Evolutionary conservation across 176 grass and related monocot species (phyloP), one percentile per base, ranked within the genome.

Genomic region (Oryza meyeriana): DNA sequence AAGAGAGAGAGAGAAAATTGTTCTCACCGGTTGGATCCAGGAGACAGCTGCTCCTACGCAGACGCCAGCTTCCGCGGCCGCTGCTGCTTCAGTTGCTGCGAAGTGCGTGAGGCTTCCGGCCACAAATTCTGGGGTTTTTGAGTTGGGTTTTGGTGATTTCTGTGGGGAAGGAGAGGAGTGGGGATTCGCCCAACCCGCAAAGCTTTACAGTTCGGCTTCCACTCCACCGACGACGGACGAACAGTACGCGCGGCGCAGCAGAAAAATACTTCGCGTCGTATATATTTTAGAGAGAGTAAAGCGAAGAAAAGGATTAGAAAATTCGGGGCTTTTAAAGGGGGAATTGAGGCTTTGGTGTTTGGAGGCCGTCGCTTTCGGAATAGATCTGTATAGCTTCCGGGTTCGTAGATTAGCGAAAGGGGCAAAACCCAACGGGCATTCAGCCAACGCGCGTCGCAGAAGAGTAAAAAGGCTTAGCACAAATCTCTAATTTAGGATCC

Each of bases 181-280:
- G 69, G 76, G 81, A 74, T 75, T 80, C 50, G 70, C 81, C 82
- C 39, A 80, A 40, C 71, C 81, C 34, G 2, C 63, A 10, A 10
- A 26, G 47, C 35, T 61, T 76, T 12, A 62, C 77, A 16, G 76
- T 81, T 75, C 48, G 44, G 20, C 71, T 34, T 55, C 39, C 64
- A 80, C 87, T 83, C 69, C 81, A 80, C 76, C 69, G 75, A 74
- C 76, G 75, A 67, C 75, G 80, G 22, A 36, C 13, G 22, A 70
- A 47, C 25, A 42, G 12, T 67, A 20, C 24, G 16, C 64, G 39
- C 39, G 36, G 64, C 62, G 22, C 17, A 20, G 18, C 7, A n/a
- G 22, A 28, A 57, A 57, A 58, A 28, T 64, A 24, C 65, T 77
- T 68, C 16, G 55, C 17, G 42, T 17, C 22, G 18, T 33, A 12